Evolutionary conservation across 2,329 filamentous ascomycete genomes (phyloP).

Genomic region (Fusarium pseudoanthophilum): DNA sequence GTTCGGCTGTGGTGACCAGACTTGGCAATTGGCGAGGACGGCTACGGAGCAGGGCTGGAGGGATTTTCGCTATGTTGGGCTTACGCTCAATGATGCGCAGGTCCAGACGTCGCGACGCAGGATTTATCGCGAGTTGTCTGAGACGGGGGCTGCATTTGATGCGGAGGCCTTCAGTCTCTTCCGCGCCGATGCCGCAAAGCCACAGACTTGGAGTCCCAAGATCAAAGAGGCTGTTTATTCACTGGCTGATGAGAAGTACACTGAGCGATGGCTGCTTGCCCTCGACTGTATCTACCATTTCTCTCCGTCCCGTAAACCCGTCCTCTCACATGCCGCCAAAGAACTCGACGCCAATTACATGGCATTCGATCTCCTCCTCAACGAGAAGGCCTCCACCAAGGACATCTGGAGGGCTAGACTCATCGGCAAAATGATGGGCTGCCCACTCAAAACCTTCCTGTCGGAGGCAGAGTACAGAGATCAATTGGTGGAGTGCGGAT

Average conservation of each 20-base stretch:
- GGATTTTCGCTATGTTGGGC: conserved; percentile 60
- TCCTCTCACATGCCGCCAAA: conserved; percentile 55
- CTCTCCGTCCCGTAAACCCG: conserved; percentile 59
- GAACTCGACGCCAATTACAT: conserved; percentile 60
- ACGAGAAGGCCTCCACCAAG: conserved; percentile 42
- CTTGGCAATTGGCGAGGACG: conserved; percentile 54
- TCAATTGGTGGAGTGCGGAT: conserved; percentile 60
- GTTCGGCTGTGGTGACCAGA: conserved; percentile 70
- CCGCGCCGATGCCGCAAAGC: conserved; percentile 61
- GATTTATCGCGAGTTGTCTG: conserved; percentile 41
- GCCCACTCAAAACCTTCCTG: conserved; percentile 61
- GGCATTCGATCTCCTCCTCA: conserved; percentile 64
- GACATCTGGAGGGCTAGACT: conserved; percentile 52
- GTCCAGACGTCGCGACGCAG: conserved; percentile 51
- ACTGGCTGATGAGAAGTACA: conserved; percentile 39
- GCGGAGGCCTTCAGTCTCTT: conserved; percentile 53
- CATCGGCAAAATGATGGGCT: conserved; percentile 59
- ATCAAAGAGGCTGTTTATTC: conserved; percentile 43
- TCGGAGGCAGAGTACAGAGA: conserved; percentile 57
- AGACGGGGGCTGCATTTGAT: not conserved
- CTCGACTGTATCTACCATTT: conserved; percentile 69
- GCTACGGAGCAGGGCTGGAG: conserved; percentile 34
- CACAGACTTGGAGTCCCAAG: conserved; percentile 52
- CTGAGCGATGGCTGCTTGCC: conserved; percentile 62
- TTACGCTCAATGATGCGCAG: conserved; percentile 62